These are phyloP conservation scores for Trifolium pratense DNA, from an alignment of 306 rosid genomes.

Conservation along the genomic window DNA sequence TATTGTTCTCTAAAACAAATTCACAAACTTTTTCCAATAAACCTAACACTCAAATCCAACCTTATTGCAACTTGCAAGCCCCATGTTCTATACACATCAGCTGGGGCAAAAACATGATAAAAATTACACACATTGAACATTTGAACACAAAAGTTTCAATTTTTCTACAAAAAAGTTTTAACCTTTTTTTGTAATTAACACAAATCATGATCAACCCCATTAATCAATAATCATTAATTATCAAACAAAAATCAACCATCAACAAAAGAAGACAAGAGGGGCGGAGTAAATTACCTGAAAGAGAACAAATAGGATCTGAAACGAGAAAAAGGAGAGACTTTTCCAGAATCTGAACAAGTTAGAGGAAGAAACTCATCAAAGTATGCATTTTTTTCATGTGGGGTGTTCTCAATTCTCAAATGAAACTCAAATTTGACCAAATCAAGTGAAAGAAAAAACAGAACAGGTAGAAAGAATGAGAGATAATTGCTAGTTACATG, in stretches of 20 bases:
- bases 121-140: constrained; percentile 29
- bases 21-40: not conserved
- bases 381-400: constrained; percentile 29
- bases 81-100: constrained; percentile 15
- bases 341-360: constrained; percentile 1
- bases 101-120: constrained; percentile 31
- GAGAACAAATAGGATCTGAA: constrained; percentile 24
- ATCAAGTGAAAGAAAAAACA: constrained; percentile 9
- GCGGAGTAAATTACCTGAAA: constrained; percentile 30
- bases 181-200: not conserved
- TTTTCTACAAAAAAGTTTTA: constrained; percentile 4
- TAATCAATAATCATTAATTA: not conserved
- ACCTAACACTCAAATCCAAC: constrained; percentile 12
- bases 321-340: not conserved
- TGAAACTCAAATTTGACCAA: constrained; percentile 8
- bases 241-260: not conserved
- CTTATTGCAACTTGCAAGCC: constrained; percentile 2
- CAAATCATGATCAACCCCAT: constrained; percentile 36
- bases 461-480: no score
- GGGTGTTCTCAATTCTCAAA: not conserved
- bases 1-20: constrained; percentile 10
- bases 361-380: constrained; percentile 29
- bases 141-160: constrained; percentile 27
- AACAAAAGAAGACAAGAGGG: not conserved
- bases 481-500: constrained; percentile 2